Evolutionary conservation across 768 basidiomycete species (phyloP).

Genomic region (Boletus tylopilopsis): DNA sequence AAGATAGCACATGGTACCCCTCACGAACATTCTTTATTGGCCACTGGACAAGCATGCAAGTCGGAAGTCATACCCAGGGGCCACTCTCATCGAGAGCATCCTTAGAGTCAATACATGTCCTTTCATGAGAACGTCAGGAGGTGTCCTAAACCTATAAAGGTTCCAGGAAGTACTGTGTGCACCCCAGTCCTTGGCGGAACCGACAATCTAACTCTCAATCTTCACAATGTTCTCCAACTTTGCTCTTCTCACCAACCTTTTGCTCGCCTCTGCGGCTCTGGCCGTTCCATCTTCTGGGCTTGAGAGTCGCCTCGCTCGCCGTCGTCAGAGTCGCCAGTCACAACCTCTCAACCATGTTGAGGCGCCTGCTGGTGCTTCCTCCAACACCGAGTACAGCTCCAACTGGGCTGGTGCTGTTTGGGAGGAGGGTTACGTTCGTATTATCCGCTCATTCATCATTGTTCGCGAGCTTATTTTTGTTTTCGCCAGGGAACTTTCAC

Average conservation of each 20-base stretch:
- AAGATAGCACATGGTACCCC: not conserved
- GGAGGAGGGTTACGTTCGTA: slow-evolving; percentile 8
- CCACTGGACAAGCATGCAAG: not conserved
- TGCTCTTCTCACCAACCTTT: slow-evolving; percentile 12
- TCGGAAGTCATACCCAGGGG: too few species aligned
- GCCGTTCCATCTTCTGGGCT: slow-evolving; percentile 16
- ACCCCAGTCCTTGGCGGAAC: not conserved
- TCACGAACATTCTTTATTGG: not conserved
- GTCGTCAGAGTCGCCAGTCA: slow-evolving; percentile 12
- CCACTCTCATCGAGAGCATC: not conserved
- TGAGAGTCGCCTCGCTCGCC: slow-evolving; percentile 12
- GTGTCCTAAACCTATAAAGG: slow-evolving; percentile 12
- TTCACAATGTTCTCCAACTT: slow-evolving; percentile 18
- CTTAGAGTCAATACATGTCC: not conserved
- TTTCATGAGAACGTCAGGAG: slow-evolving; percentile 1
- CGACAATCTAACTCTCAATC: not conserved
- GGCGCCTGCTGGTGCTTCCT: not conserved
- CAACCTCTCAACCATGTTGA: slow-evolving; percentile 4
- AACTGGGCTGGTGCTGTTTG: slow-evolving; percentile 20
- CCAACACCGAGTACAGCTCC: slow-evolving; percentile 13
- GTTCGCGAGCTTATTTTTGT: not conserved
- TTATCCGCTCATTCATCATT: not conserved
- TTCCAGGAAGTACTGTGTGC: not conserved
- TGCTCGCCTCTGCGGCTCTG: slow-evolving; percentile 17
- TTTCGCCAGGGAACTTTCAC: slow-evolving; percentile 18